These are phyloP conservation scores for Fusarium sp. DNA, from an alignment of 2,329 filamentous ascomycete genomes.

Conservation along the genomic window DNA sequence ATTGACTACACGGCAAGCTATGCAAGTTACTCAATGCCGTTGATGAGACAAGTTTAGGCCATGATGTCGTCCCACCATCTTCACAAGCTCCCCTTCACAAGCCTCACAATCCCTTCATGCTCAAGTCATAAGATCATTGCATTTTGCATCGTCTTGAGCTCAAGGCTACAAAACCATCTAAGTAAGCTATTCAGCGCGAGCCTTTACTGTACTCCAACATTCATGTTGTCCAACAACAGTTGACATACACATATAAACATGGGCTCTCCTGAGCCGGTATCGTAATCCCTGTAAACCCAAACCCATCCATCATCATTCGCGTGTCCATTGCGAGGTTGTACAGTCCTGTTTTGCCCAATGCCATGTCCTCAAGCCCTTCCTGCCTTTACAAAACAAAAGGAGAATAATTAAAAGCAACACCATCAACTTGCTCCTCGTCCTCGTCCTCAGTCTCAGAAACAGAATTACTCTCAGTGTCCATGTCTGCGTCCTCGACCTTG, in stretches of 20 bases:
- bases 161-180: background rate
- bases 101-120: background rate
- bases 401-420: background rate
- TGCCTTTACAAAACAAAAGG: background rate
- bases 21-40: background rate
- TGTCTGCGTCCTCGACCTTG: background rate
- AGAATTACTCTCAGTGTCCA: background rate
- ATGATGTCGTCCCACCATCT: too few relatives aligned
- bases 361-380: background rate
- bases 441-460: background rate
- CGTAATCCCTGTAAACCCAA: background rate
- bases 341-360: slow-evolving; percentile 20
- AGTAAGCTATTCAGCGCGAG: background rate
- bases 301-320: background rate
- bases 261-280: background rate
- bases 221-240: background rate
- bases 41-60: too few relatives aligned
- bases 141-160: background rate
- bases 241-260: background rate
- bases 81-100: too few relatives aligned
- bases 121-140: background rate
- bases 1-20: background rate
- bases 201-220: background rate
- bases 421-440: background rate
- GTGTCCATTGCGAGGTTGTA: background rate